Conservation (phyloP, 345 rosid species). For the Cardamine occulta region DNA sequence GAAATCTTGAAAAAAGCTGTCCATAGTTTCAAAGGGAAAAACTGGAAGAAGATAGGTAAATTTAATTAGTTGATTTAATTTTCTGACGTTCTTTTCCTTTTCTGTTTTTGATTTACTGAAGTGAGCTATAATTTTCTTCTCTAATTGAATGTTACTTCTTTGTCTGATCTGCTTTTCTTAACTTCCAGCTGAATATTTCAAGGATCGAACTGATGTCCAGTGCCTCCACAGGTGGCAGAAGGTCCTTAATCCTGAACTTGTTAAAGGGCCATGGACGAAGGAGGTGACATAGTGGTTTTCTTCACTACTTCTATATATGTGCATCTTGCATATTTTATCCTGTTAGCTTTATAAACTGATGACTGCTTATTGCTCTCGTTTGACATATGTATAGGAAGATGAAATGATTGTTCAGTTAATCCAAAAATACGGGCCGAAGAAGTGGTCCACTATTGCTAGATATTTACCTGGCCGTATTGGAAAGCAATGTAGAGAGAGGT, state of each 20-base stretch:
- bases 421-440: conserved; percentile 83
- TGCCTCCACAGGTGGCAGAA: conserved; percentile 99
- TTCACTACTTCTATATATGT: conserved; percentile 3
- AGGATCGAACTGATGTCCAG: conserved; percentile 98
- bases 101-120: not conserved
- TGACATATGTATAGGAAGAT: conserved; percentile 71
- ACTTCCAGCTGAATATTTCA: conserved; percentile 94
- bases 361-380: conserved; percentile 29
- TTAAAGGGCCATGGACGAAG: conserved; percentile 99
- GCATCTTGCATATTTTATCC: conserved; percentile 13
- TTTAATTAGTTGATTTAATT: not conserved
- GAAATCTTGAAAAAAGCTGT: conserved; percentile 91
- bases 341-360: not conserved
- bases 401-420: conserved; percentile 82
- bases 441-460: conserved; percentile 98
- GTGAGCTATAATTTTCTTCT: not conserved
- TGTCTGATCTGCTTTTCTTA: conserved; percentile 43
- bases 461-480: conserved; percentile 98
- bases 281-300: conserved; percentile 59
- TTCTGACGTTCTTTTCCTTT: not conserved
- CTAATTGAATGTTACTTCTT: conserved; percentile 25
- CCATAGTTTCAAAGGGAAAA: conserved; percentile 93
- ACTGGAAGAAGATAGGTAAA: conserved; percentile 98
- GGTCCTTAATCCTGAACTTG: conserved; percentile 97
- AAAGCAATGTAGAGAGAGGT: conserved; percentile 99